Conservation (phyloP, 345 rosid genomes). For the Draba incana region DNA sequence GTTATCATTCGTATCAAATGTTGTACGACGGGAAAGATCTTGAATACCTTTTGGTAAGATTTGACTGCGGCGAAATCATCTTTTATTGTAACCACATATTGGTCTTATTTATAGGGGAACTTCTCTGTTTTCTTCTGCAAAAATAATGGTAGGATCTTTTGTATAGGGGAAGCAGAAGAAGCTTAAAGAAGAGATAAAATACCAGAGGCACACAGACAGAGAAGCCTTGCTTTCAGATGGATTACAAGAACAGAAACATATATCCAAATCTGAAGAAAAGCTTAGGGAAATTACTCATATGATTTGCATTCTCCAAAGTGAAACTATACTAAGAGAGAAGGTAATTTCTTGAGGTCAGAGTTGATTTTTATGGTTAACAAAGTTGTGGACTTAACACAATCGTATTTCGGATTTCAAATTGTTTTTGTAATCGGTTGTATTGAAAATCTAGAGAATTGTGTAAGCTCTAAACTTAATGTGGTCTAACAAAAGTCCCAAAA, state of each 20-base stretch:
- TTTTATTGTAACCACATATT: background rate
- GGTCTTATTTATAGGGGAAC: background rate
- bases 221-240: constrained; percentile 43
- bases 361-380: constrained; percentile 19
- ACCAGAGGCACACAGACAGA: constrained; percentile 42
- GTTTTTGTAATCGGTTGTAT: too few relatives aligned
- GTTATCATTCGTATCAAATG: constrained; percentile 71
- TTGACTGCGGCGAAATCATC: constrained; percentile 12
- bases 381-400: background rate
- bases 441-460: too few relatives aligned
- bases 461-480: too few relatives aligned
- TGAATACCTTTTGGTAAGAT: constrained; percentile 60
- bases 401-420: too few relatives aligned
- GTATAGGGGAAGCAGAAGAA: constrained; percentile 64
- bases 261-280: constrained; percentile 58
- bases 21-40: constrained; percentile 65
- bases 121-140: background rate
- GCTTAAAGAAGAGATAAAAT: constrained; percentile 52
- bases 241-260: constrained; percentile 40
- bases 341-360: constrained; percentile 44
- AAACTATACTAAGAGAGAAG: constrained; percentile 61
- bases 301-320: constrained; percentile 59
- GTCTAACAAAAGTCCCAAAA: too few relatives aligned
- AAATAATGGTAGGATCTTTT: constrained; percentile 11
- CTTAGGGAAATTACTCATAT: constrained; percentile 57